Base-by-base conservation (phyloP, 164 flowering plant genomes). In the Amborella trichopoda region DNA sequence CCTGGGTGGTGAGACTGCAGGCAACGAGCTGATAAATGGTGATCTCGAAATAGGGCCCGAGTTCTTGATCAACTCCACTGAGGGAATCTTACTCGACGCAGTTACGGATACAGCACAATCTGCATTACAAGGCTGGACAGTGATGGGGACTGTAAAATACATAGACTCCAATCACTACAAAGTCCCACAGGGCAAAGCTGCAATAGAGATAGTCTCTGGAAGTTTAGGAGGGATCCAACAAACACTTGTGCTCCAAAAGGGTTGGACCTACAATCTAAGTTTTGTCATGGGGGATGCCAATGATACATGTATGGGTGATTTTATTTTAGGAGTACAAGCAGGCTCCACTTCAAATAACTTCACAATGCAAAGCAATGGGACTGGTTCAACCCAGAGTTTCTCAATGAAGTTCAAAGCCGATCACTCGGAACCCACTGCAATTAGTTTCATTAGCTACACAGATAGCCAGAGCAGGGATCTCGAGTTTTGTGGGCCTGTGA, bases 271-370 rank as follows among this genome's bases (percentile, higher is more conserved):
- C 41, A 51, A 38, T 20, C 40, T 75, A 46, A 59, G 47, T 8
- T 72, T 75, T 55, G 45, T 51, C 5, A 48, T 72, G 23, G 81
- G 77, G 39, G 73, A 75, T 26, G 75, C 73, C n/a, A 68, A 70
- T 20, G 59, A 69, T 43, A 64, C 64, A 0, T 75, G 81, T 23
- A 40, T 42, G 2, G 81, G 71, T 28, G 52, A 58, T 39, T 63
- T 75, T 34, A 28, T 46, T 3, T 60, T 72, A 10, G 65, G 70
- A 16, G 77, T 58, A 23, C 57, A 53, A 52, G 75, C 72, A 21
- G 81, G 75, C 45, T 53, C 69, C 3, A 25, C 44, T 1, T 34
- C 42, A 34, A 66, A 59, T 49, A 70, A 68, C 34, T 53, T 67
- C 42, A 65, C 68, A 10, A 0, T 75, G 17, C 44, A 25, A 26